Percentiles rank a stretch among this genome's conserved stretches.
phyloP scores from a whole-genome alignment of 2,329 filamentous ascomycete genomes.

The Sarocladiaceae sp. region DNA sequence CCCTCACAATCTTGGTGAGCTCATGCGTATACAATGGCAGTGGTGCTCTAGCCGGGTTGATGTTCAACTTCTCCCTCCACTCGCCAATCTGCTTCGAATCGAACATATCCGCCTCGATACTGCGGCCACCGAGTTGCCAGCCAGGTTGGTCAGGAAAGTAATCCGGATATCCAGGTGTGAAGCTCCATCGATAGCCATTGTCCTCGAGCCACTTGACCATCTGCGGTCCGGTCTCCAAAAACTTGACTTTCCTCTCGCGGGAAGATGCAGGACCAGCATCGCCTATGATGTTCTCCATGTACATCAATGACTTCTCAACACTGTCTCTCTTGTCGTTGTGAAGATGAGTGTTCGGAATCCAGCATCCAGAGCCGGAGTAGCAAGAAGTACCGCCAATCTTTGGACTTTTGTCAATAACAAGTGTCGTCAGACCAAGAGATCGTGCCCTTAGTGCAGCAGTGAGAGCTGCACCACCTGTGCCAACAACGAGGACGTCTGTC shows the following conservation, averaged over 20 bases:
- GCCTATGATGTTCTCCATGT: conserved; percentile 23
- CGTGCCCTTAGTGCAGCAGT: conserved; percentile 24
- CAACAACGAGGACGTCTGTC: conserved; percentile 22
- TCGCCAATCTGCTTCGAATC: conserved; percentile 21
- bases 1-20: conserved; percentile 13
- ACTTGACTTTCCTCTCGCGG: conserved; percentile 20
- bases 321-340: conserved; percentile 19
- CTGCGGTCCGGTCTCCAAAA: conserved; percentile 23
- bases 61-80: conserved; percentile 16
- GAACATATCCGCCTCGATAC: conserved; percentile 23
- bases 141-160: conserved; percentile 24
- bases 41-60: conserved; percentile 4
- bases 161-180: conserved; percentile 23
- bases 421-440: conserved; percentile 17
- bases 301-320: conserved; percentile 19
- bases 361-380: conserved; percentile 29
- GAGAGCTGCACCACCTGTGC: conserved; percentile 26
- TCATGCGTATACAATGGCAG: conserved; percentile 12
- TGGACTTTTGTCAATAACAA: conserved; percentile 28
- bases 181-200: conserved; percentile 22
- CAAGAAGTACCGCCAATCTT: conserved; percentile 28
- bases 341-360: conserved; percentile 28
- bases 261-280: conserved; percentile 26
- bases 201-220: conserved; percentile 26
- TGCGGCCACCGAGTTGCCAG: conserved; percentile 17